Base-by-base conservation (phyloP, 2,329 filamentous ascomycete species). In the Aspergillus versicolor region DNA sequence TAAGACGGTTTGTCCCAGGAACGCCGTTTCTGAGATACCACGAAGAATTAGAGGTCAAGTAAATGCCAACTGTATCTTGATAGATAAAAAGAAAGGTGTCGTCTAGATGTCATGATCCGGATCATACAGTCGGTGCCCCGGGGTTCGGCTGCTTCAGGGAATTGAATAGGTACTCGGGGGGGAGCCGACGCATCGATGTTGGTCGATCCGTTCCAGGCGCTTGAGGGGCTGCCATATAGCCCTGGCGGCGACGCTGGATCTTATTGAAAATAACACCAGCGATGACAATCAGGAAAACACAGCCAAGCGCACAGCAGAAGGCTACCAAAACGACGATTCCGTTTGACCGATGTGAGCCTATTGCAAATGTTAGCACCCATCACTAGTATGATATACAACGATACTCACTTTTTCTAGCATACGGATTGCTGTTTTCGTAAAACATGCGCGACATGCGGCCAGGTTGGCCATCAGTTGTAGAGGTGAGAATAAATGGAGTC, bases 361-460 rank as follows among this genome's bases (percentile, higher is more conserved):
- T 24, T 40, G 34, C 7, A 6, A n/a, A 13, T 9, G 52, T 56
- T 34, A 58, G 49, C 22, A 54, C 48, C 15, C 34, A 30, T 19
- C 34, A 21, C 37, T 17, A 45, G 34, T 44, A 59, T 37, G 3
- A 11, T 17, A n/a, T 30, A n/a, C 34, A 50, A 38, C n/a, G 52
- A 51, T 32, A 81, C 85, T 79, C 81, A 90, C 88, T 73, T 64
- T 78, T 74, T 57, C 81, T 77, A 24, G 78, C 82, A 76, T 96
- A 94, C 70, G 90, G 90, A 69, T 89, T 86, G 61, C 88, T 79
- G 48, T 90, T 88, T 76, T 95, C 87, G 11, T 92, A 89, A 73
- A 99, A 96, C 60, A 97, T 82, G 63, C 85, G 86, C 34, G 89
- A 87, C 67, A 99, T 84, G 66, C 86, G 92, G 48, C 92, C 91